Conservation (phyloP, 257 asterid species). For the Apocynum venetum region DNA sequence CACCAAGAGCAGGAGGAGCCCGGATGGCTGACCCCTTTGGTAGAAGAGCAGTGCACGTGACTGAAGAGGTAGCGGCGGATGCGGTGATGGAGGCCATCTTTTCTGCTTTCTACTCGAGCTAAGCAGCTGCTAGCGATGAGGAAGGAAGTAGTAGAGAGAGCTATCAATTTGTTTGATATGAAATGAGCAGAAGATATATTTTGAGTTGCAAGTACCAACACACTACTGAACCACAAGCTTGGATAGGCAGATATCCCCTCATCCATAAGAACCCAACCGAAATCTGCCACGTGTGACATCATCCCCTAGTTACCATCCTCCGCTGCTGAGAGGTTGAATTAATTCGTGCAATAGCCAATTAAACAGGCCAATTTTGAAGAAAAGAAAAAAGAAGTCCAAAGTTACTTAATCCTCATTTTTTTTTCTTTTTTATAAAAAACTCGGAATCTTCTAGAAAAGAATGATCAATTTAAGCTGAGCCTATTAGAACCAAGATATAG, state of each 20-base stretch:
- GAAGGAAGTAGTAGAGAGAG: not conserved
- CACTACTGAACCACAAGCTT: conserved; percentile 34
- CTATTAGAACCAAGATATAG: too few species aligned
- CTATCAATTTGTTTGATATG: conserved; percentile 13
- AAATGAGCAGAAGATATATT: conserved; percentile 13
- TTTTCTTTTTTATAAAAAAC: too few species aligned
- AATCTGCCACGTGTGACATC: conserved; percentile 43
- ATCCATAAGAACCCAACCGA: conserved; percentile 48
- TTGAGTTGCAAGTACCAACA: conserved; percentile 15
- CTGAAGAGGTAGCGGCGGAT: conserved; percentile 45
- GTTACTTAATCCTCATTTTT: too few species aligned
- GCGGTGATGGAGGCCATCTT: conserved; percentile 71
- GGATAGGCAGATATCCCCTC: conserved; percentile 39
- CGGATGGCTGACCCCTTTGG: conserved; percentile 38
- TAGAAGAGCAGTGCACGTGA: conserved; percentile 50
- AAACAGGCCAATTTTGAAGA: too few species aligned
- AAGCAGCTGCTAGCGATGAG: not conserved
- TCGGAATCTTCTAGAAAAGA: too few species aligned
- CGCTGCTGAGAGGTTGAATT: not conserved
- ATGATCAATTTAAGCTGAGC: too few species aligned
- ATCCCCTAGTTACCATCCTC: conserved; percentile 22
- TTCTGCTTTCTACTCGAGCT: not conserved
- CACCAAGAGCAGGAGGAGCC: conserved; percentile 43
- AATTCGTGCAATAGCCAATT: not conserved
- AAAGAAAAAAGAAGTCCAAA: too few species aligned